These are phyloP conservation scores for Xylaria telfairii DNA, from an alignment of 495 filamentous ascomycete genomes.

Conservation along the genomic window DNA sequence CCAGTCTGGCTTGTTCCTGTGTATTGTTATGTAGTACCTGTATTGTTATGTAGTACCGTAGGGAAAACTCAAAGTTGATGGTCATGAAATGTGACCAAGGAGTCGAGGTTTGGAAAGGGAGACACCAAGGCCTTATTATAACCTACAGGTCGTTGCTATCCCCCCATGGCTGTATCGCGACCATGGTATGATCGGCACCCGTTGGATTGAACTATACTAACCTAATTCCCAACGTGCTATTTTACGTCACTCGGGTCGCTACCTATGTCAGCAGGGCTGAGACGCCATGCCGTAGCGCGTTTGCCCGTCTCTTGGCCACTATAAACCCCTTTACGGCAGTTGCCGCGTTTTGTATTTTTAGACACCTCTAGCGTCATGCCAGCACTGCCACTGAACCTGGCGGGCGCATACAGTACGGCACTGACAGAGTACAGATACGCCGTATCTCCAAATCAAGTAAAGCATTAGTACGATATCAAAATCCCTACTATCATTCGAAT, in stretches of 20 bases:
- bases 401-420: no score
- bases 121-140: neutral
- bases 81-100: neutral
- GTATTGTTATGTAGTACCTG: neutral
- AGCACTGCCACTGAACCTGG: constrained; percentile 1
- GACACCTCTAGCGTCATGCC: neutral
- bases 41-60: neutral
- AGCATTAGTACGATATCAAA: neutral
- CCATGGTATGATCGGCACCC: neutral
- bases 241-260: constrained; percentile 9
- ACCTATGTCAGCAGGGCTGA: constrained; percentile 1
- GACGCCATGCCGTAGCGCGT: neutral
- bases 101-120: neutral
- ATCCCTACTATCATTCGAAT: no score
- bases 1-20: no score
- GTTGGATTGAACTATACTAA: neutral
- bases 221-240: neutral
- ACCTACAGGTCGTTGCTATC: neutral
- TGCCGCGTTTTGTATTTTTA: neutral
- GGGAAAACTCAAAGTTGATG: neutral
- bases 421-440: constrained; percentile 9
- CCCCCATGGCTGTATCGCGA: neutral
- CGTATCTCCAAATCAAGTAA: neutral
- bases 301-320: neutral
- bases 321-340: neutral